Evolutionary conservation across 345 rosid genomes (phyloP), one percentile per base, ranked within the genome.

Genomic region (Cardamine chenopodiifolia): DNA sequence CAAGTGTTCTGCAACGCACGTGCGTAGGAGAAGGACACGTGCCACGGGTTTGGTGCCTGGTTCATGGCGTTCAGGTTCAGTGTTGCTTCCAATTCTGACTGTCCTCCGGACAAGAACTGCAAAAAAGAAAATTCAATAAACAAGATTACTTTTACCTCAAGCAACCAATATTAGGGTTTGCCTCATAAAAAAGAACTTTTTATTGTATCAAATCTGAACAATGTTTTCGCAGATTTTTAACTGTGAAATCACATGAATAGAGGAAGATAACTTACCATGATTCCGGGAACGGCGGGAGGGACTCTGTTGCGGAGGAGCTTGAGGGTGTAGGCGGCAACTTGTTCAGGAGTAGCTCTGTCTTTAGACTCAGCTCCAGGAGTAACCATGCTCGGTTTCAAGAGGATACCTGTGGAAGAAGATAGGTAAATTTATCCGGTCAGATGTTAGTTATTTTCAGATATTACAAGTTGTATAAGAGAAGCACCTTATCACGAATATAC

Each of bases 101-200:
- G 98, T 52, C 98, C 98, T 31, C 98, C 98, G 18, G 98, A 94
- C 89, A 94, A 83, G 82, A 94, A 94, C 98, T 94, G 96, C 78
- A 78, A 7, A 57, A 12, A 31, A 2, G 6, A n/a, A 56, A 11
- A n/a, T 6, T 3, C 31, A 52, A 60, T 20, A 56, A 62, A 44
- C 14, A 48, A 15, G 10, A 11, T 71, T 35, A 77, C 72, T 48
- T 65, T 1, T 7, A 5, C 1, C 42, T n/a, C 54, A 57, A 56
- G 80, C 5, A 49, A 71, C 67, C 53, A 69, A 22, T 18, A 25
- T 56, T 37, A 54, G 40, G 44, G 28, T 5, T 75, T 68, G 14
- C 14, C 65, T 45, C 48, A 32, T 37, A 7, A 23, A 47, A 28
- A 31, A 31, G 34, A 28, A 31, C 17, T n/a, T 23, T 11, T 40